Conservation (phyloP, 2,329 filamentous ascomycete species). For the Byssoonygena ceratinophila region DNA sequence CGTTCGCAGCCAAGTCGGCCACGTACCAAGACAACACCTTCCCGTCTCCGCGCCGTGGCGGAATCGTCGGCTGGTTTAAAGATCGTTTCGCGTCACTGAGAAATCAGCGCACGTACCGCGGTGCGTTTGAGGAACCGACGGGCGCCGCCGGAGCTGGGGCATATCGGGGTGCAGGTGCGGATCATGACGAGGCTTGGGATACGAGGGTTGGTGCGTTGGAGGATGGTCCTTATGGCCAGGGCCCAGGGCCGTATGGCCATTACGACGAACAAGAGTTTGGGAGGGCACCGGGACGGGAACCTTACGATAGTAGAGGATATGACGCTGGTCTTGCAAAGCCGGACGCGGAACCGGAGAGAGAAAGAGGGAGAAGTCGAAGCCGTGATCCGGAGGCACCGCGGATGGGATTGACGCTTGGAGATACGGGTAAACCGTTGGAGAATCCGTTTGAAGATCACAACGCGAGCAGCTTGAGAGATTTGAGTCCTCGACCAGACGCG, state of each 20-base stretch:
- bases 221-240: slow-evolving; percentile 40
- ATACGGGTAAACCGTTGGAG: slow-evolving; percentile 36
- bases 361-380: slow-evolving; percentile 35
- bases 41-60: slow-evolving; percentile 47
- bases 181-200: slow-evolving; percentile 82
- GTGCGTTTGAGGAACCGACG: slow-evolving; percentile 54
- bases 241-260: slow-evolving; percentile 50
- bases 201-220: slow-evolving; percentile 60
- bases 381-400: slow-evolving; percentile 35
- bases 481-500: slow-evolving; percentile 61
- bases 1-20: slow-evolving; percentile 49
- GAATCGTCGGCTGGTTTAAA: slow-evolving; percentile 62
- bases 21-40: slow-evolving; percentile 34
- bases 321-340: background rate
- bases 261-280: slow-evolving; percentile 70
- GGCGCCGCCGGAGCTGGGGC: slow-evolving; percentile 46
- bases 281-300: slow-evolving; percentile 29
- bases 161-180: slow-evolving; percentile 38
- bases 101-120: slow-evolving; percentile 55
- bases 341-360: slow-evolving; percentile 30
- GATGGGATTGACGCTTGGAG: slow-evolving; percentile 35
- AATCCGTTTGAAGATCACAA: slow-evolving; percentile 66
- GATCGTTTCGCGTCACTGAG: slow-evolving; percentile 54
- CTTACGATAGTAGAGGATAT: slow-evolving; percentile 23
- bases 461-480: slow-evolving; percentile 54